phyloP scores from a whole-genome alignment of 2,329 filamentous ascomycete genomes.

The Fusarium mangiferae region DNA sequence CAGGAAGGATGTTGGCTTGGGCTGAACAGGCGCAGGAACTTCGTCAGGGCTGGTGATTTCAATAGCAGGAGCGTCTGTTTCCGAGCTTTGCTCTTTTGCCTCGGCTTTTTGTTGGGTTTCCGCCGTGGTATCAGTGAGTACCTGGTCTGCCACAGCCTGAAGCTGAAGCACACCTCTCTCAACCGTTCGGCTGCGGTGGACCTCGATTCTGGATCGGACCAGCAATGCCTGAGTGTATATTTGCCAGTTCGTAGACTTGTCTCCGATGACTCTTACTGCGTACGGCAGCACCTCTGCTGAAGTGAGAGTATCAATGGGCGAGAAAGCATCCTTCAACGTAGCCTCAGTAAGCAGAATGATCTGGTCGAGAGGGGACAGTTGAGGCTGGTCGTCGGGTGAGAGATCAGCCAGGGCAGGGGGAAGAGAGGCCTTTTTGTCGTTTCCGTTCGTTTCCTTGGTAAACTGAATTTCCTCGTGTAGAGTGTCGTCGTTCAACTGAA shows the following conservation, averaged over 20 bases:
- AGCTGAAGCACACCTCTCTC: slow-evolving; percentile 92
- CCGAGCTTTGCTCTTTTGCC: slow-evolving; percentile 36
- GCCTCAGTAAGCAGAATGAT: slow-evolving; percentile 89
- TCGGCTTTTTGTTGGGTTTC: slow-evolving; percentile 44
- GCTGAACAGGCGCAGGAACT: slow-evolving; percentile 32
- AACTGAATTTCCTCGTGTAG: slow-evolving; percentile 90
- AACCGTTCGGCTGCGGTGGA: slow-evolving; percentile 85
- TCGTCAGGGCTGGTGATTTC: slow-evolving; percentile 54
- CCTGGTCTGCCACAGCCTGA: slow-evolving; percentile 94
- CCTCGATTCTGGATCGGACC: slow-evolving; percentile 88
- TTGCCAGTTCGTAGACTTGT: slow-evolving; percentile 96
- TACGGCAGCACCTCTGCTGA: slow-evolving; percentile 95
- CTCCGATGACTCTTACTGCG: slow-evolving; percentile 85
- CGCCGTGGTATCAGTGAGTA: slow-evolving; percentile 81
- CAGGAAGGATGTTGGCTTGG: slow-evolving; percentile 79
- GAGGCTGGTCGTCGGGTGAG: slow-evolving; percentile 82
- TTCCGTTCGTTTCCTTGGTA: slow-evolving; percentile 60
- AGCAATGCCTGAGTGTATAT: slow-evolving; percentile 94
- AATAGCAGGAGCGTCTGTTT: slow-evolving; percentile 57
- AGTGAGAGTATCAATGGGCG: slow-evolving; percentile 84
- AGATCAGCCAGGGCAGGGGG: slow-evolving; percentile 71
- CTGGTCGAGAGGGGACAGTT: slow-evolving; percentile 84
- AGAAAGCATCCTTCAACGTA: slow-evolving; percentile 87
- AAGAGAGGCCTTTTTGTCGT: slow-evolving; percentile 56
- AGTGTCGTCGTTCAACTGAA: slow-evolving; percentile 92